A percentile compares a stretch with the other conserved stretches of the same genome.
phyloP scores from a whole-genome alignment of 352 stramenopile genomes.

The Lagenidium giganteum region DNA sequence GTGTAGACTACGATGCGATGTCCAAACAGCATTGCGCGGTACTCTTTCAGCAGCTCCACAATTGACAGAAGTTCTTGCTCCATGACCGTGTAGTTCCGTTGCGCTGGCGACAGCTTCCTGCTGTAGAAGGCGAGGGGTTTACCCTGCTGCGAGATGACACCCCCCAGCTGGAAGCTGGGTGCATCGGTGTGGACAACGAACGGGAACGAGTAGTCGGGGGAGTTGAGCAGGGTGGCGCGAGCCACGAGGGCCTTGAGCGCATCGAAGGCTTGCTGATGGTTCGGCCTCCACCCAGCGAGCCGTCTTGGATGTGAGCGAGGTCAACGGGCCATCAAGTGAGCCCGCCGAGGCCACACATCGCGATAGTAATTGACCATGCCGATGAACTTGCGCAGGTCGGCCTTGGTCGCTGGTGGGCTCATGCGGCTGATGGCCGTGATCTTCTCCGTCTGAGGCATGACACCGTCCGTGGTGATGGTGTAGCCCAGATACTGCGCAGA shows the following conservation, averaged over 20 bases:
- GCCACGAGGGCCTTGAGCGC: conserved; percentile 2
- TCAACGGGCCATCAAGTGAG: conserved; percentile 1
- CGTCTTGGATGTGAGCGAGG: background rate
- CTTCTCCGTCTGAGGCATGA: conserved; percentile 1
- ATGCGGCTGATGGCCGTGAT: conserved; percentile 2
- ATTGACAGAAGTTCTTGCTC: too few relatives aligned
- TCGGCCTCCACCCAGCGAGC: background rate
- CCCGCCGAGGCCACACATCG: conserved; percentile 2
- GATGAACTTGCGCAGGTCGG: conserved; percentile 3
- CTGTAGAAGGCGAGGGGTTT: too few relatives aligned
- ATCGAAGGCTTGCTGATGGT: background rate
- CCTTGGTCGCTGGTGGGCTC: background rate
- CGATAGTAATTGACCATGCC: conserved; percentile 9
- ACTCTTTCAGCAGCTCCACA: too few relatives aligned
- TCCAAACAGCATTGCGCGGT: too few relatives aligned
- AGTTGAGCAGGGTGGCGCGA: background rate
- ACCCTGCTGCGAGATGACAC: conserved; percentile 4
- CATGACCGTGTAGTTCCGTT: too few relatives aligned
- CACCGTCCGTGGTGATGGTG: background rate
- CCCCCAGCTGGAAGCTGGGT: conserved; percentile 3
- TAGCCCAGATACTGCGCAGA: conserved; percentile 3
- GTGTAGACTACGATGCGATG: too few relatives aligned
- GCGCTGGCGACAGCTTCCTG: too few relatives aligned
- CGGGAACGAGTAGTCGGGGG: conserved; percentile 1
- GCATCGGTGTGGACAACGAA: conserved; percentile 2